Base-by-base conservation (phyloP, 2,329 filamentous ascomycete species). In the Diaporthe aspalathi region DNA sequence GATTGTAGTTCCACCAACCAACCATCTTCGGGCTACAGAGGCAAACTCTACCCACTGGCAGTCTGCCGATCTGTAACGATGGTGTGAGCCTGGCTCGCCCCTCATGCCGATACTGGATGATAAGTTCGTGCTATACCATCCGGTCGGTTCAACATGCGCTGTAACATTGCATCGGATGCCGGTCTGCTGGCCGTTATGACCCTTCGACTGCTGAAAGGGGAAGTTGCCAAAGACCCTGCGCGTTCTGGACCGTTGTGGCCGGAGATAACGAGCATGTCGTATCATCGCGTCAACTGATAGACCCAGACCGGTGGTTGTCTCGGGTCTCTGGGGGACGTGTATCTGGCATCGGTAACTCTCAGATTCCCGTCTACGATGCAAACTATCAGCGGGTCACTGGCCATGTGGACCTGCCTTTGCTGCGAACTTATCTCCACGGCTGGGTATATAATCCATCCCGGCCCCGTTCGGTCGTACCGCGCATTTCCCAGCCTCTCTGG, bases 221-320 rank as follows among this genome's bases (percentile, higher is more conserved):
- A 68, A 68, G 66, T 43, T 68, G n/a, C 66, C 29, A 20, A 57
- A 38, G n/a, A 7, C 7, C 11, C 8, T 32, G 12, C 20, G 20
- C 20, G 14, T 49, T 49, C 66, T 49, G n/a, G 52, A 57, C 16
- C 8, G 22, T n/a, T 35, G 40, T 43, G 22, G 40, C 20, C 43
- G 27, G 66, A 57, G 66, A 68, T 57, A 57, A 47, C 66, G 38
- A 57, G n/a, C 24, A 24, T n/a, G 20, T 38, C 66, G 52, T 27
- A 40, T 49, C 65, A 35, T 12, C 14, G 8, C 40, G 32, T 67
- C 24, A 47, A 20, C 16, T 38, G 4, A 22, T 29, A 24, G 32
- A 6, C 12, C 38, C 50, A 47, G 14, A 20, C 47, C 38, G 12
- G 56, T 24, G 65, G 27, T 9, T 8, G 29, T 20, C 40, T 35